A percentile compares a stretch with the other conserved stretches of the same genome.
phyloP scores from a whole-genome alignment of 164 flowering plant species.

The Magnolia sinica region DNA sequence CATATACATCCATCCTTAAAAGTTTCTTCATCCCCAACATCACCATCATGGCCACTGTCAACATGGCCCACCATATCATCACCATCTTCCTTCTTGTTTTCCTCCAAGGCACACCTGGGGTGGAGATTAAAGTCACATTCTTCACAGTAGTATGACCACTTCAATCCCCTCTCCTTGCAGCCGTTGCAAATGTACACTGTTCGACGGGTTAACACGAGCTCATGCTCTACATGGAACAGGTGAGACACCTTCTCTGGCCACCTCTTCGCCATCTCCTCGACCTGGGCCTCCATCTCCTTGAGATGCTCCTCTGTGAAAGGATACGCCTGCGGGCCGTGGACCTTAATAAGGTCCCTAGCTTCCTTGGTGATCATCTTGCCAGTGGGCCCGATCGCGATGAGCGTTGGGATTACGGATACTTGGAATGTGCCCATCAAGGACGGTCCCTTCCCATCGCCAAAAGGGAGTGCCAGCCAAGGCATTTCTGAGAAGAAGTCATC shows the following conservation, averaged over 20 bases:
- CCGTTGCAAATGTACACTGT: constrained; percentile 36
- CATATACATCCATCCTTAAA: constrained; percentile 47
- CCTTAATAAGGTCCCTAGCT: constrained; percentile 37
- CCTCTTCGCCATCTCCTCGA: constrained; percentile 53
- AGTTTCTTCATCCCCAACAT: constrained; percentile 7
- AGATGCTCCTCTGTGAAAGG: constrained; percentile 62
- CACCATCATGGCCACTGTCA: constrained; percentile 3
- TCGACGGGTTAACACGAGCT: constrained; percentile 39
- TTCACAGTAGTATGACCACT: constrained; percentile 52
- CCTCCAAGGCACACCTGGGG: constrained; percentile 49
- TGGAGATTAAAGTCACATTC: constrained; percentile 62
- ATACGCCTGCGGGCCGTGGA: constrained; percentile 67
- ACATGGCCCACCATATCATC: constrained; percentile 54
- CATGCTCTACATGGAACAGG: constrained; percentile 50
- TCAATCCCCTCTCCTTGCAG: constrained; percentile 39
- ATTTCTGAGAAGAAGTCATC: constrained; percentile 51
- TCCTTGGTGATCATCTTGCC: constrained; percentile 52
- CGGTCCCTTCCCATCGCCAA: constrained; percentile 45
- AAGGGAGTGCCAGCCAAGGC: constrained; percentile 85
- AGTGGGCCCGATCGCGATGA: constrained; percentile 57
- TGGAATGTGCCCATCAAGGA: constrained; percentile 42
- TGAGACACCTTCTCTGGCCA: constrained; percentile 69
- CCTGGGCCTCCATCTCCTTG: constrained; percentile 37
- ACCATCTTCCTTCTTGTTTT: constrained; percentile 12
- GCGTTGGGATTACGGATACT: constrained; percentile 48